Evolutionary conservation across 2,329 filamentous ascomycete species (phyloP).

Genomic region (Paramyrothecium sp.): DNA sequence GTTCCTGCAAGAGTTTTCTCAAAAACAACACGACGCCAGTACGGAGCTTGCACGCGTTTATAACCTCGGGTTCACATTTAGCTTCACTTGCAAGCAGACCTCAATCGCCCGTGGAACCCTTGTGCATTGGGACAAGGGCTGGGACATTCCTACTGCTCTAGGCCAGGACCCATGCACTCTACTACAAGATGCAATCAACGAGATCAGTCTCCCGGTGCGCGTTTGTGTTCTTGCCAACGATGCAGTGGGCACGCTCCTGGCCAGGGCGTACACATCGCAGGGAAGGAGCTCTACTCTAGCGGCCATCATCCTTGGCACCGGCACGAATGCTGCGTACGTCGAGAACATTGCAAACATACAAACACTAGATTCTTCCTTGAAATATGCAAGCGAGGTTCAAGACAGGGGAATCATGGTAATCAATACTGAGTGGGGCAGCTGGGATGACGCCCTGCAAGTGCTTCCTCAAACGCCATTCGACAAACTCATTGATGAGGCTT

Average conservation of each 20-base stretch:
- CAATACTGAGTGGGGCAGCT: conserved; percentile 81
- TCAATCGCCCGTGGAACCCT: conserved; percentile 68
- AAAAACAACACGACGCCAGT: background rate
- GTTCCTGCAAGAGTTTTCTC: conserved; percentile 47
- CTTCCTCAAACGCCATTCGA: conserved; percentile 72
- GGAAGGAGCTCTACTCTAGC: conserved; percentile 67
- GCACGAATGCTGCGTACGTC: conserved; percentile 78
- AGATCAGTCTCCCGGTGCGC: conserved; percentile 64
- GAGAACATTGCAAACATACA: conserved; percentile 67
- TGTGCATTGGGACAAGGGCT: conserved; percentile 80
- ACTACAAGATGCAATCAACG: conserved; percentile 70
- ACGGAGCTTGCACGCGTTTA: background rate
- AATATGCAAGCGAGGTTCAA: conserved; percentile 39
- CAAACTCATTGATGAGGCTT: conserved; percentile 61
- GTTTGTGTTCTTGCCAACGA: conserved; percentile 78
- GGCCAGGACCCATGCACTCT: conserved; percentile 73
- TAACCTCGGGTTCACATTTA: conserved; percentile 28
- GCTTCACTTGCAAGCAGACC: conserved; percentile 77
- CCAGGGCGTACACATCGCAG: conserved; percentile 74
- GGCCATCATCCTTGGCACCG: conserved; percentile 79
- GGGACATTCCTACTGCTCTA: conserved; percentile 73
- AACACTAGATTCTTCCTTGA: conserved; percentile 54
- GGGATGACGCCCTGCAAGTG: conserved; percentile 69
- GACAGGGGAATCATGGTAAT: conserved; percentile 67
- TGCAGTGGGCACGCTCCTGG: conserved; percentile 78